Evolutionary conservation across 1,284 basidiomycete genomes (phyloP).

Genomic region (Moniliophthora roreri): DNA sequence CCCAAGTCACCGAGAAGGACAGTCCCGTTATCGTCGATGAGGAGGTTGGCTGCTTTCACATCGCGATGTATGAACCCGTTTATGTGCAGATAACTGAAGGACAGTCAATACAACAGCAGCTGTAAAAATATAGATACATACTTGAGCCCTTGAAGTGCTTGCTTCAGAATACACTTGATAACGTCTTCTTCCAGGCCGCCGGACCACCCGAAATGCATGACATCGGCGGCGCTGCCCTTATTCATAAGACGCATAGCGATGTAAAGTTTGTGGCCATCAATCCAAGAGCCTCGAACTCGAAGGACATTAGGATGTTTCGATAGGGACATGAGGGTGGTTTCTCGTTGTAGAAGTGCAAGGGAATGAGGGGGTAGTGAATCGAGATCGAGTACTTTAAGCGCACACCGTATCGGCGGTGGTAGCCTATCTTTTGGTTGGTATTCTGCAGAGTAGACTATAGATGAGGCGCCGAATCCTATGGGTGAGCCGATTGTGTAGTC

Average conservation of each 20-base stretch:
- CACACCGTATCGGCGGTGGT: conserved; percentile 56
- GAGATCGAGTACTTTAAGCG: conserved; percentile 87
- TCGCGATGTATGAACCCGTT: conserved; percentile 92
- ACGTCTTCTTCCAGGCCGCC: conserved; percentile 89
- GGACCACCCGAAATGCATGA: conserved; percentile 82
- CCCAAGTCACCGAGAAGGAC: conserved; percentile 88
- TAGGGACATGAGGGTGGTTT: conserved; percentile 90
- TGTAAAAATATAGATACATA: conserved; percentile 34
- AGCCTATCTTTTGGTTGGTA: conserved; percentile 48
- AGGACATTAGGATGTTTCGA: conserved; percentile 93
- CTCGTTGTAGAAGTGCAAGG: conserved; percentile 71
- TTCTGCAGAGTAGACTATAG: conserved; percentile 78
- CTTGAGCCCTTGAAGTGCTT: conserved; percentile 83
- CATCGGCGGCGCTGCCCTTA: conserved; percentile 82
- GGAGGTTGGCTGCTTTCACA: conserved; percentile 86
- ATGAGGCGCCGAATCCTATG: conserved; percentile 86
- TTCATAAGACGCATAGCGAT: conserved; percentile 91
- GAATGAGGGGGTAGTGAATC: conserved; percentile 72
- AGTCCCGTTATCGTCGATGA: conserved; percentile 86
- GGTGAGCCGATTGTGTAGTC: conserved; percentile 76
- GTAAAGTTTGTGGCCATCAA: conserved; percentile 78
- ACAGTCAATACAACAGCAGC: neutral
- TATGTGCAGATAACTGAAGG: conserved; percentile 73
- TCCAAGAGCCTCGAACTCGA: conserved; percentile 87
- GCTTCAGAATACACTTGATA: conserved; percentile 78